Evolutionary conservation across 495 filamentous ascomycete genomes (phyloP).

Genomic region (Tricharina praecox): DNA sequence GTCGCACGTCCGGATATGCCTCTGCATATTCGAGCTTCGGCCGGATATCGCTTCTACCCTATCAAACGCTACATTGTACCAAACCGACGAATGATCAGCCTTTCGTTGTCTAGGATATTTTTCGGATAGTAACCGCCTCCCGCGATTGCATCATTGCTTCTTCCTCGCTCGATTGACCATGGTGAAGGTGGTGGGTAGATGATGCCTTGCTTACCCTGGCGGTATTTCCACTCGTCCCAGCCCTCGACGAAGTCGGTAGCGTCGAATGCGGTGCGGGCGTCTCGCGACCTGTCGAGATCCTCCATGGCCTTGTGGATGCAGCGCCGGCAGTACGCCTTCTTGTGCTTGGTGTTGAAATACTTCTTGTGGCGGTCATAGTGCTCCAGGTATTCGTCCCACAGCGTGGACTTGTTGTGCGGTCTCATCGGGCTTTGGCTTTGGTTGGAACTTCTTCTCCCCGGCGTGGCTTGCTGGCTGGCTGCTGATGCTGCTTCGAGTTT

Average conservation of each 20-base stretch:
- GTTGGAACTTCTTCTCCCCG: background rate
- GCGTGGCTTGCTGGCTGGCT: background rate
- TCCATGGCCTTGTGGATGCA: background rate
- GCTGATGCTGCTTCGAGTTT: no score
- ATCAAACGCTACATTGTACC: conserved; percentile 2
- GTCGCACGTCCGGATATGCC: conserved; percentile 5
- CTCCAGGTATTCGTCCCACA: conserved; percentile 8
- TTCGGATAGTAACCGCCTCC: background rate
- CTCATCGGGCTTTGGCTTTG: conserved; percentile 1
- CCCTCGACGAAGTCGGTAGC: background rate
- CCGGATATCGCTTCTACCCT: conserved; percentile 6
- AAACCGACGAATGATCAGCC: background rate
- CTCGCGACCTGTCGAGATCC: background rate
- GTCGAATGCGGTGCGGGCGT: background rate
- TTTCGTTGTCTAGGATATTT: background rate
- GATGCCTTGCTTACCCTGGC: background rate
- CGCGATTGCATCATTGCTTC: background rate
- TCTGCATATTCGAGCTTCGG: conserved; percentile 6
- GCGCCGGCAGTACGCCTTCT: conserved; percentile 4
- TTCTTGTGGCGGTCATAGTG: background rate
- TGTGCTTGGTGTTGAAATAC: conserved; percentile 10
- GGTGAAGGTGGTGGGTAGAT: background rate
- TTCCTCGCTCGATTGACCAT: background rate
- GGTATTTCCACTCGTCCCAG: conserved; percentile 1
- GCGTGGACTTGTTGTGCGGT: conserved; percentile 10